A percentile compares a stretch with the other conserved stretches of the same genome.
Evolutionary conservation across 1,284 basidiomycete genomes (phyloP).

Genomic region (Pisolithus thermaeus): DNA sequence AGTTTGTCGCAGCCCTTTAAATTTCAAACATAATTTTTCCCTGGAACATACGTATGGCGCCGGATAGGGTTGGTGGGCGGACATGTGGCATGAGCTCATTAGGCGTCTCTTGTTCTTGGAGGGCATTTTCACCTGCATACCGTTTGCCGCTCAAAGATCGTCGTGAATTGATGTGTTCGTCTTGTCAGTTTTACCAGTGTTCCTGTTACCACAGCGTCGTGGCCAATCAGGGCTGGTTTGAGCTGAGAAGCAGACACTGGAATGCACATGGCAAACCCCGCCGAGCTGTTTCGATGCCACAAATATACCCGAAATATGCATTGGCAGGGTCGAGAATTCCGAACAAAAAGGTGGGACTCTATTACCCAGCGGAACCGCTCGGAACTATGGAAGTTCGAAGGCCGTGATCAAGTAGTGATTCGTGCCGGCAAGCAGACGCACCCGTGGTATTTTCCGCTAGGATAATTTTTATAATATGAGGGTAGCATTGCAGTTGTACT

Average conservation of each 20-base stretch:
- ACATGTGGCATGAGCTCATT: not conserved
- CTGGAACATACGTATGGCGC: not conserved
- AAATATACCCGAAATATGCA: not conserved
- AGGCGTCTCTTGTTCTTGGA: not conserved
- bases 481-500: too few relatives aligned
- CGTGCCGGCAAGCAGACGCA: too few relatives aligned
- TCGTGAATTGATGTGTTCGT: too few relatives aligned
- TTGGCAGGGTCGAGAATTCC: not conserved
- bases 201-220: not conserved
- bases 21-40: slow-evolving; percentile 1
- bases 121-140: not conserved
- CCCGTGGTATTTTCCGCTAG: too few relatives aligned
- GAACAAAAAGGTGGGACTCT: not conserved
- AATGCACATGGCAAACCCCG: not conserved
- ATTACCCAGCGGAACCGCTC: not conserved
- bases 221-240: slow-evolving; percentile 1
- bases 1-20: slow-evolving; percentile 7
- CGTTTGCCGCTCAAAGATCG: not conserved
- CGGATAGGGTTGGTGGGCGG: not conserved
- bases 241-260: not conserved
- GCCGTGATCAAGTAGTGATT: too few relatives aligned
- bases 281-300: not conserved
- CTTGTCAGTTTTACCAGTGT: not conserved
- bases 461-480: too few relatives aligned
- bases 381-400: too few relatives aligned